These are phyloP conservation scores for Malus orientalis DNA, from an alignment of 306 rosid genomes.

Conservation along the genomic window DNA sequence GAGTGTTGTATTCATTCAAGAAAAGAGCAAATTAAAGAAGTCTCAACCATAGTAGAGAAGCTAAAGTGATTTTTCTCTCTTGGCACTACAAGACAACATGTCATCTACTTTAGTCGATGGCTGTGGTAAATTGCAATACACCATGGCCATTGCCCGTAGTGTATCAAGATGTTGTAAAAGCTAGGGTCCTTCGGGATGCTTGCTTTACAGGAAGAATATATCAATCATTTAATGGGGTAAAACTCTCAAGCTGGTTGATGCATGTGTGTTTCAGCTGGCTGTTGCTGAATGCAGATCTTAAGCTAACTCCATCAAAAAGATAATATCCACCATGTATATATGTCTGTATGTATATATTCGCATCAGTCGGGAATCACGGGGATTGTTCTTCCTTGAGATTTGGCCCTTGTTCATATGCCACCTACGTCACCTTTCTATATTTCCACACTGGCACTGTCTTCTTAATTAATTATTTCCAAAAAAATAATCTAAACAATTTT, in stretches of 20 bases:
- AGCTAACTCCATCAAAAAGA: slow-evolving; percentile 7
- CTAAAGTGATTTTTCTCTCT: too few species aligned
- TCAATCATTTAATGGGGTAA: background rate
- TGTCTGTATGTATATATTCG: background rate
- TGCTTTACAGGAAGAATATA: background rate
- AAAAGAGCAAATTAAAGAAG: too few species aligned
- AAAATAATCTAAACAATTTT: background rate
- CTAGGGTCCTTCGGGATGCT: background rate
- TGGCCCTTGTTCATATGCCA: slow-evolving; percentile 2
- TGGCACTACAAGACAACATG: too few species aligned
- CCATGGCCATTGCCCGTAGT: background rate
- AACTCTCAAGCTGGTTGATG: slow-evolving; percentile 1
- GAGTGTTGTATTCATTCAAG: too few species aligned
- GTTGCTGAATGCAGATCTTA: slow-evolving; percentile 38
- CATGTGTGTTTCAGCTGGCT: slow-evolving; percentile 31
- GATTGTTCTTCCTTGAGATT: slow-evolving; percentile 36
- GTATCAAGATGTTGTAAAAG: slow-evolving; percentile 8
- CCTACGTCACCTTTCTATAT: background rate
- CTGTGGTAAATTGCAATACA: too few species aligned
- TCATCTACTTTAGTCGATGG: too few species aligned
- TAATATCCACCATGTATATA: slow-evolving; percentile 7
- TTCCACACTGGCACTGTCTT: slow-evolving; percentile 4
- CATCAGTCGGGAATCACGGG: slow-evolving; percentile 69
- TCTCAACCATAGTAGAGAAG: too few species aligned
- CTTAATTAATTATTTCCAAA: background rate